Percentiles rank a stretch among this genome's conserved stretches.
Conservation (phyloP, 805 yeast genomes). For the Blastobotrys terrestris region DNA sequence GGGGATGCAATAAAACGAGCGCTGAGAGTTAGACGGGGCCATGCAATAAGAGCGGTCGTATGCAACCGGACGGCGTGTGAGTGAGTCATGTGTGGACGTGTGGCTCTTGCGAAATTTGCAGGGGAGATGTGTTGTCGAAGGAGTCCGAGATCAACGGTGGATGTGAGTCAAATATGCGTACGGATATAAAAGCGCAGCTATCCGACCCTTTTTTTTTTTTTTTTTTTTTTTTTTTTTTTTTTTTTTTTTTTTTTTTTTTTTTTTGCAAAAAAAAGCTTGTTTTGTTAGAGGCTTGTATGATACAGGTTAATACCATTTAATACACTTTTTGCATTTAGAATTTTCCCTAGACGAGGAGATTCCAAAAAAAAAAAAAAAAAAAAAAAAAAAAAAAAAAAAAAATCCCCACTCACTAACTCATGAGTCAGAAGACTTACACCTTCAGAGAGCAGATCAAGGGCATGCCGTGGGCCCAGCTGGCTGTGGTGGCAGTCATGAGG, state of each 20-base stretch:
- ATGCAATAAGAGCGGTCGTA: too few species aligned
- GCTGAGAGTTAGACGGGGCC: too few species aligned
- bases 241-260: neutral
- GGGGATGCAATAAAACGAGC: too few species aligned
- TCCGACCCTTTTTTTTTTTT: neutral
- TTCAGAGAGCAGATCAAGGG: conserved; percentile 45
- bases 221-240: neutral
- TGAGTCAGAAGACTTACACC: conserved; percentile 9
- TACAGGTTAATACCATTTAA: neutral
- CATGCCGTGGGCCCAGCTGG: conserved; percentile 48
- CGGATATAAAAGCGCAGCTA: neutral
- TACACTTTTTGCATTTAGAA: neutral
- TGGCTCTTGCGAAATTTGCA: neutral
- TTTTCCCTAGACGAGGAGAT: neutral
- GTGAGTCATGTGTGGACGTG: neutral
- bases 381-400: neutral
- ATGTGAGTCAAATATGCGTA: neutral
- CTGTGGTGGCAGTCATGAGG: conserved; percentile 40
- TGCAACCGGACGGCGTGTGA: too few species aligned
- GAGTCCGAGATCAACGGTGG: neutral
- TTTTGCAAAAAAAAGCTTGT: neutral
- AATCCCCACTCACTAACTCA: neutral
- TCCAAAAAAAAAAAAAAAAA: neutral
- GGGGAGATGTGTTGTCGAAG: neutral
- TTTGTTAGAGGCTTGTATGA: neutral